Evolutionary conservation across 1,284 basidiomycete genomes (phyloP).

Genomic region (Xerocomus minutiporus): DNA sequence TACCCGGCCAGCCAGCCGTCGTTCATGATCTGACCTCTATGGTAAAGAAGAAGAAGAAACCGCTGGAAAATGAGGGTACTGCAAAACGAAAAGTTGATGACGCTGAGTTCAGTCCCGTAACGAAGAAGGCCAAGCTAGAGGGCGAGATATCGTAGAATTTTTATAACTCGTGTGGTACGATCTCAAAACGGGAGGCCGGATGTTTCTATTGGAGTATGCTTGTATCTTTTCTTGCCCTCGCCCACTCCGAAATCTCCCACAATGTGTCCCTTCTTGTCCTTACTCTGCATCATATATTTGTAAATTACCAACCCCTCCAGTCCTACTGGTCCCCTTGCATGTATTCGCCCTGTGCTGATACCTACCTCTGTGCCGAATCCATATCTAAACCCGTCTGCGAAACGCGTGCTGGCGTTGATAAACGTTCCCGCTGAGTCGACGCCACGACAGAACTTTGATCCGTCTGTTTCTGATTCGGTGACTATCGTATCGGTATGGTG

Average conservation of each 20-base stretch:
- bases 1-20: constrained; percentile 32
- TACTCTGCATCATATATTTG: constrained; percentile 87
- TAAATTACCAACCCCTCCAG: constrained; percentile 93
- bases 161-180: background rate
- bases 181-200: constrained; percentile 42
- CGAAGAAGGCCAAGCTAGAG: constrained; percentile 68
- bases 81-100: constrained; percentile 70
- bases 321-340: constrained; percentile 95
- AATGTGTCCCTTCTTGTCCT: constrained; percentile 66
- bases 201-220: constrained; percentile 59
- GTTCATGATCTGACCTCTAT: constrained; percentile 81
- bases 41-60: constrained; percentile 79
- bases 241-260: constrained; percentile 75
- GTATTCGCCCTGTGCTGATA: constrained; percentile 94
- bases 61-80: constrained; percentile 32
- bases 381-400: constrained; percentile 96
- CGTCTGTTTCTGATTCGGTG: constrained; percentile 69
- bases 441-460: constrained; percentile 76
- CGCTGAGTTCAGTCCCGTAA: constrained; percentile 44
- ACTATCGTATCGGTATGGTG: constrained; percentile 96
- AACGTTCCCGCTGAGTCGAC: constrained; percentile 93
- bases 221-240: constrained; percentile 72
- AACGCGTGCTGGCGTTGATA: constrained; percentile 92
- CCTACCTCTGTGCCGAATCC: constrained; percentile 98
- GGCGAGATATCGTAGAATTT: constrained; percentile 18